phyloP scores from a whole-genome alignment of 1,139 yeast genomes.

The Kodamaea suecica region DNA sequence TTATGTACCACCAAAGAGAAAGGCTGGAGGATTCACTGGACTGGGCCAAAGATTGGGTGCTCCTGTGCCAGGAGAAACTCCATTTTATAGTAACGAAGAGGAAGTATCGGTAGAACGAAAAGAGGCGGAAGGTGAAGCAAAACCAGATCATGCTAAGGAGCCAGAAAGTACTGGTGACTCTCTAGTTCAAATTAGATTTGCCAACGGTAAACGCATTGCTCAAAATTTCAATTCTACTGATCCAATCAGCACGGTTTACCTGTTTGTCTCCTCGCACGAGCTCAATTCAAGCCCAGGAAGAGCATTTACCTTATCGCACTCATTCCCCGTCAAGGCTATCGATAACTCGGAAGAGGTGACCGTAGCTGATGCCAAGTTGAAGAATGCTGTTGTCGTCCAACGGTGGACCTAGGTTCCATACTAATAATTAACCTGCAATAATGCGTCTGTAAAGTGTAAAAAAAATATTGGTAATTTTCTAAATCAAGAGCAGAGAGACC shows the following conservation, averaged over 20 bases:
- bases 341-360: constrained; percentile 49
- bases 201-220: constrained; percentile 71
- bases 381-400: constrained; percentile 87
- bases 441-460: no score
- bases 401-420: constrained; percentile 65
- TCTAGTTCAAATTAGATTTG: constrained; percentile 77
- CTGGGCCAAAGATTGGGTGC: constrained; percentile 88
- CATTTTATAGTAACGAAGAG: constrained; percentile 7
- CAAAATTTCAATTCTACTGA: constrained; percentile 65
- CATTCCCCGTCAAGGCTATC: constrained; percentile 81
- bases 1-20: constrained; percentile 68
- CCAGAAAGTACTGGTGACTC: constrained; percentile 61
- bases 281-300: constrained; percentile 40
- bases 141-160: constrained; percentile 6
- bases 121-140: constrained; percentile 8
- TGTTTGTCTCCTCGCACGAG: constrained; percentile 54
- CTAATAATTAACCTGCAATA: no score
- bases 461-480: no score
- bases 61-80: constrained; percentile 71
- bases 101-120: constrained; percentile 10
- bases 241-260: constrained; percentile 65
- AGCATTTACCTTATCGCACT: constrained; percentile 66
- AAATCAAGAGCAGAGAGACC: no score
- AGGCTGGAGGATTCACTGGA: constrained; percentile 72
- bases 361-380: constrained; percentile 72